These are phyloP conservation scores for Xylaria sp. DNA, from an alignment of 2,329 filamentous ascomycete genomes.

Conservation along the genomic window DNA sequence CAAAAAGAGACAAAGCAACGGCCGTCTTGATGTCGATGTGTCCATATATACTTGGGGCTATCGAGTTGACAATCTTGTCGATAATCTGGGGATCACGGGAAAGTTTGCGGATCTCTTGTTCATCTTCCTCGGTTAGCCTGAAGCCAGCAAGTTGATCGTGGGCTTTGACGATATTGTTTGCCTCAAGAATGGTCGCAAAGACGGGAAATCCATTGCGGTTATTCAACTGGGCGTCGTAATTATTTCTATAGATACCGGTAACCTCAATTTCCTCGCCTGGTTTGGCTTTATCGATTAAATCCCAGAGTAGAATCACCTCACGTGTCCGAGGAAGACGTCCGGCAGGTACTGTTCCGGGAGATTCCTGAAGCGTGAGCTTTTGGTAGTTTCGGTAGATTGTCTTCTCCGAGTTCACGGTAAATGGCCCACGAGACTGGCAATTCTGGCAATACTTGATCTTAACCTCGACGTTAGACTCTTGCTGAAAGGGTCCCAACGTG, in stretches of 20 bases:
- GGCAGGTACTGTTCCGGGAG: constrained; percentile 94
- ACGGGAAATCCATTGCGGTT: constrained; percentile 99
- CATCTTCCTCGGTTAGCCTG: constrained; percentile 92
- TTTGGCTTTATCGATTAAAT: constrained; percentile 95
- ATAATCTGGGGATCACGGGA: constrained; percentile 90
- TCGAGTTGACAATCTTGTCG: constrained; percentile 91
- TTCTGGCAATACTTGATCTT: constrained; percentile 97
- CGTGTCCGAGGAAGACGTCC: constrained; percentile 92
- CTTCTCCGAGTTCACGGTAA: constrained; percentile 95
- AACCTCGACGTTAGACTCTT: constrained; percentile 95
- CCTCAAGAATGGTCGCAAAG: constrained; percentile 96
- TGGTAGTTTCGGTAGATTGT: constrained; percentile 99
- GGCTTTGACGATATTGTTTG: constrained; percentile 95
- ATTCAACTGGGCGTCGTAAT: constrained; percentile 96
- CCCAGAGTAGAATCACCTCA: constrained; percentile 95
- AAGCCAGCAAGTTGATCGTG: constrained; percentile 98
- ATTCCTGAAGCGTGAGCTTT: constrained; percentile 96
- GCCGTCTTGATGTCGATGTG: constrained; percentile 98
- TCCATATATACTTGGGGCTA: constrained; percentile 97
- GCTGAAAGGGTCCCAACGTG: constrained; percentile 94
- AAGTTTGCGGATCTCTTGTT: constrained; percentile 87
- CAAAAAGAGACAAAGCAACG: constrained; percentile 91
- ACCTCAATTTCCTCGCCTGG: constrained; percentile 98
- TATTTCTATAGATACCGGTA: constrained; percentile 96
- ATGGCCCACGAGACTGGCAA: constrained; percentile 94